Evolutionary conservation across 441 rosid genomes (phyloP), one percentile per base, ranked within the genome.

Genomic region (Biscutella laevigata): DNA sequence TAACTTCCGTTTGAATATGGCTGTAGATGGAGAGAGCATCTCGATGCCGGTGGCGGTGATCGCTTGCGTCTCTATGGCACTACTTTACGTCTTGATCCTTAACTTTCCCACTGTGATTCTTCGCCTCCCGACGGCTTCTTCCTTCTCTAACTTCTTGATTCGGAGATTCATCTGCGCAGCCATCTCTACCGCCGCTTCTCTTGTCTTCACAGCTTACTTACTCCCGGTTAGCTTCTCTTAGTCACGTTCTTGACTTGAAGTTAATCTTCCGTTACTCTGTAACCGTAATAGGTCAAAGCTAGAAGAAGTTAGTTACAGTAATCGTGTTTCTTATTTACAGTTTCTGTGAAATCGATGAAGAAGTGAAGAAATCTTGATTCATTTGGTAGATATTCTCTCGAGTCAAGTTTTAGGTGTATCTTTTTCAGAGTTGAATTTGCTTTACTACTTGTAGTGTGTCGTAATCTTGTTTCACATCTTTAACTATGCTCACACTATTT

Each of bases 131-230:
- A 57, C 88, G 16, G 82, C 96, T 11, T 55, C 76, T 8, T 83
- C 95, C 28, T 57, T 68, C 71, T 53, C 70, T 36, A 35, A 62
- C 36, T 84, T 74, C 75, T 53, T 90, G 79, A 66, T 82, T 73
- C 81, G 95, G 41, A 79, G 98, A 19, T 90, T 90, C 72, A 15
- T 81, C 2, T 82, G 92, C 70, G 98, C 85, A 22, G 76, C 78
- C 33, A 16, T 88, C 22, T 81, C 84, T 5, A 77, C 94, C 2
- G 16, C 72, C 6, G 68, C 61, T 14, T 91, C 94, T 30, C 46
- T 87, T n/a, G 13, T 61, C 34, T 70, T 74, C 26, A 76, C 81
- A 26, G 74, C 81, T 56, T 51, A 64, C 20, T 44, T 88, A 42
- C 90, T 88, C n/a, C 90, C 84, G 3, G 94, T 88, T 71, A 72